Conservation (phyloP, 208 protist species). For the Tritrichomonas foetus region DNA sequence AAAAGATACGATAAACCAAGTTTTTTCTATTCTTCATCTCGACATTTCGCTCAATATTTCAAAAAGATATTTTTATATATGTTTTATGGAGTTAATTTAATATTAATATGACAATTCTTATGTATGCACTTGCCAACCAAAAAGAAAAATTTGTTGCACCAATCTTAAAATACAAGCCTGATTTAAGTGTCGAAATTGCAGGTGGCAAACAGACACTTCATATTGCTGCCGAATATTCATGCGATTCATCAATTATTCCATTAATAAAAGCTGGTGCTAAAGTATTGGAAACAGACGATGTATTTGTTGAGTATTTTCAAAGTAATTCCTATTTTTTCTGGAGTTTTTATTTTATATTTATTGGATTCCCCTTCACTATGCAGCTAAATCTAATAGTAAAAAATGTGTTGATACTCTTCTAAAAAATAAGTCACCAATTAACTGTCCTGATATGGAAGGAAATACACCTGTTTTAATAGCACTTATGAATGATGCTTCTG, state of each 20-base stretch:
- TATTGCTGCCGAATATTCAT: background rate
- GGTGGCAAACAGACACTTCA: background rate
- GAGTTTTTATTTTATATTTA: too few species aligned
- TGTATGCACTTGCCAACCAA: too few species aligned
- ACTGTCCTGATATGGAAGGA: background rate
- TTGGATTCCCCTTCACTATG: background rate
- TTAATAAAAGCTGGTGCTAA: background rate
- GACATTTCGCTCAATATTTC: too few species aligned
- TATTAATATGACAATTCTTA: too few species aligned
- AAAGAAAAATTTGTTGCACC: background rate
- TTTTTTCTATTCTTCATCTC: too few species aligned
- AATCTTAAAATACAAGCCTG: background rate
- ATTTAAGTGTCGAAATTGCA: background rate
- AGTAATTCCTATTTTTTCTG: too few species aligned
- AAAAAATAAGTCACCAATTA: background rate
- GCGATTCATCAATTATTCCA: background rate
- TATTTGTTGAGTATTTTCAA: too few species aligned
- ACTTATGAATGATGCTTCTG: background rate
- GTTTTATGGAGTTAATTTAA: too few species aligned
- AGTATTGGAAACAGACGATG: background rate
- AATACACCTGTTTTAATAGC: background rate
- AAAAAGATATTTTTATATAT: too few species aligned
- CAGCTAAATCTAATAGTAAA: background rate
- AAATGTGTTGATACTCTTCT: background rate
- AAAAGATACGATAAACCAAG: too few species aligned